Base-by-base conservation (phyloP, 2,329 filamentous ascomycete genomes). In the Claviceps sp. region DNA sequence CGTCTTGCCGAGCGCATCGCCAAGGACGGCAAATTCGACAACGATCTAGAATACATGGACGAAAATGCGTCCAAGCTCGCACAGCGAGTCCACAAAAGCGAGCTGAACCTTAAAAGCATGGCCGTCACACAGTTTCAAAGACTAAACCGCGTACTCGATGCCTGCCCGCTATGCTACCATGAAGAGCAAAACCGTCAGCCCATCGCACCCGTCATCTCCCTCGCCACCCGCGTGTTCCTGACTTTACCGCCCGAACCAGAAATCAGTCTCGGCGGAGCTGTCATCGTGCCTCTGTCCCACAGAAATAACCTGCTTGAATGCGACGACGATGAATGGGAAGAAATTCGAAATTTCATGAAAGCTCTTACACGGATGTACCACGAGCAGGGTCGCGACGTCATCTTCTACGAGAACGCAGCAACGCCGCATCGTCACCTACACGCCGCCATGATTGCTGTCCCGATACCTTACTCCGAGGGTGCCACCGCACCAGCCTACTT, bases 281-380 rank as follows among this genome's bases (percentile, higher is more conserved):
- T 93, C 53, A 93, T 98, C 55, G 88, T 90, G 3, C 93, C 93
- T 5, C 81, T 93, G 22, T 81, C 89, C 59, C 93, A 98, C 65
- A 84, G 84, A 50, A 82, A 76, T 24, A 98, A 97, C 65, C 79
- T 98, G 0, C 73, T 98, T n/a, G 91, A 96, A 67, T 98, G 93
- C 67, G 91, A 97, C 67, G 91, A 98, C 63, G 93, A 98, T 63
- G 93, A 98, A 66, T 98, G 94, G 94, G 93, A 98, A 64, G 93
- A 98, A 68, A 84, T 98, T 5, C 86, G 93, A 59, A 98, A 98
- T 67, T 98, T 98, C 65, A 97, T 97, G 91, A 98, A 98, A 72
- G 86, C 82, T 54, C 76, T 98, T 20, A 96, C 86, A 4, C 82
- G 91, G 45, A 85, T 96, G 80, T 98, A 97, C 68, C 88, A 95